Conservation (phyloP, 371 early-diverging fungal species). For the Rhizopus arrhizus region DNA sequence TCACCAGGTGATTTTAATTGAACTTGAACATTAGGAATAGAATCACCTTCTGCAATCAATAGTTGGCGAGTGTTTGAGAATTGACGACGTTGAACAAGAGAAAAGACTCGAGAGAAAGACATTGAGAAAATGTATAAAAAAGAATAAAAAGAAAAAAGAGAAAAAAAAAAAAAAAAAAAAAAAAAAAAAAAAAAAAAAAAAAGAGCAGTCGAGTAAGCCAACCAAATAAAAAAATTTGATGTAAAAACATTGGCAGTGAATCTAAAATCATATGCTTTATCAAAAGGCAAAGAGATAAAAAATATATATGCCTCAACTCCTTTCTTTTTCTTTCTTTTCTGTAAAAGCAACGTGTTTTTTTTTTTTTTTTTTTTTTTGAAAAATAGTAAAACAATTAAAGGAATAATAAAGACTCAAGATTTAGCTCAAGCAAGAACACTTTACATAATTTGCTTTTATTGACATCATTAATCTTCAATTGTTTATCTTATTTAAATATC, state of each 20-base stretch:
- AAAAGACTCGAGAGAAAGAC: conserved; percentile 5
- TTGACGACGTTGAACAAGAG: conserved; percentile 23
- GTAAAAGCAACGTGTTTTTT: too few relatives aligned
- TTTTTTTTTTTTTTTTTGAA: too few relatives aligned
- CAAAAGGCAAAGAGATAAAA: too few relatives aligned
- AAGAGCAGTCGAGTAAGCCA: not conserved
- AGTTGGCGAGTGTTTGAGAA: conserved; percentile 25
- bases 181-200: not conserved
- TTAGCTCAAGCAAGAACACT: not conserved
- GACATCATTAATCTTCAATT: too few relatives aligned
- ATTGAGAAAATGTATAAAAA: not conserved
- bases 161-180: conserved; percentile 2
- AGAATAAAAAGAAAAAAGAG: not conserved
- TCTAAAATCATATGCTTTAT: too few relatives aligned
- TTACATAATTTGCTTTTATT: not conserved
- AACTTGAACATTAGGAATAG: conserved; percentile 42
- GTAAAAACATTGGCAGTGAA: too few relatives aligned
- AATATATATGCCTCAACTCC: too few relatives aligned
- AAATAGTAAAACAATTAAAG: not conserved
- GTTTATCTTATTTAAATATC: too few relatives aligned
- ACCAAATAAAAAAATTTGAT: too few relatives aligned
- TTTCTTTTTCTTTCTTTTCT: too few relatives aligned
- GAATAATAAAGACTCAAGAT: too few relatives aligned
- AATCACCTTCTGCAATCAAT: conserved; percentile 38
- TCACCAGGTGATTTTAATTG: conserved; percentile 51